Percentiles rank a stretch among this genome's conserved stretches.
Evolutionary conservation across 257 asterid species (phyloP).

Genomic region (Paraleonurus japonicus): DNA sequence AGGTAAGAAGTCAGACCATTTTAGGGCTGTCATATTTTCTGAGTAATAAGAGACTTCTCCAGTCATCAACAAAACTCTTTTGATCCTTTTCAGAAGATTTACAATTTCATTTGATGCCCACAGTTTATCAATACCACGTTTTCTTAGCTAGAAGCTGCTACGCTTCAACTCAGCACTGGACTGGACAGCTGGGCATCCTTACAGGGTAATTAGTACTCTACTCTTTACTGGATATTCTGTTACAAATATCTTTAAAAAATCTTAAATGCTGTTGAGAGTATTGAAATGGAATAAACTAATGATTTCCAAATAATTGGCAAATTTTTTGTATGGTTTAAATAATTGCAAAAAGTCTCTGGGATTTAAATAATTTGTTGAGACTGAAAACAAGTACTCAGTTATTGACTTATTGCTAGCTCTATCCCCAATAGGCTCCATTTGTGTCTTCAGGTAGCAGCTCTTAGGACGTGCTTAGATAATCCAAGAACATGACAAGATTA

Average conservation of each 20-base stretch:
- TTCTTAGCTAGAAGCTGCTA: neutral
- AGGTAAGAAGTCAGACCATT: neutral
- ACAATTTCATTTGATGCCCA: neutral
- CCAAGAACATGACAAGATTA: neutral
- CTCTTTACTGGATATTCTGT: neutral
- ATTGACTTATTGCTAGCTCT: neutral
- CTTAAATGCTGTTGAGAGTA: neutral
- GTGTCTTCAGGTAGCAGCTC: neutral
- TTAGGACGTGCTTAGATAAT: neutral
- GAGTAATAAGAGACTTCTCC: neutral
- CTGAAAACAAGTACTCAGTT: neutral
- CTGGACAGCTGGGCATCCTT: neutral
- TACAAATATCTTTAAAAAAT: neutral
- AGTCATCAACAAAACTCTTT: neutral
- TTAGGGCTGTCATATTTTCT: no score
- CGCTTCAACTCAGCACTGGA: neutral
- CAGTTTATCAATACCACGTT: neutral
- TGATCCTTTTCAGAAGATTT: neutral
- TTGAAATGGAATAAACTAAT: neutral
- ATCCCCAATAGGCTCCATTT: neutral
- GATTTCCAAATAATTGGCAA: neutral
- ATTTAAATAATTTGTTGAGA: neutral
- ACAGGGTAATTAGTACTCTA: neutral
- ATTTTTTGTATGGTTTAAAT: neutral
- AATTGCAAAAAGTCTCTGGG: neutral